These are phyloP conservation scores for Phytophthora fragariae DNA, from an alignment of 352 stramenopile species.

Conservation along the genomic window DNA sequence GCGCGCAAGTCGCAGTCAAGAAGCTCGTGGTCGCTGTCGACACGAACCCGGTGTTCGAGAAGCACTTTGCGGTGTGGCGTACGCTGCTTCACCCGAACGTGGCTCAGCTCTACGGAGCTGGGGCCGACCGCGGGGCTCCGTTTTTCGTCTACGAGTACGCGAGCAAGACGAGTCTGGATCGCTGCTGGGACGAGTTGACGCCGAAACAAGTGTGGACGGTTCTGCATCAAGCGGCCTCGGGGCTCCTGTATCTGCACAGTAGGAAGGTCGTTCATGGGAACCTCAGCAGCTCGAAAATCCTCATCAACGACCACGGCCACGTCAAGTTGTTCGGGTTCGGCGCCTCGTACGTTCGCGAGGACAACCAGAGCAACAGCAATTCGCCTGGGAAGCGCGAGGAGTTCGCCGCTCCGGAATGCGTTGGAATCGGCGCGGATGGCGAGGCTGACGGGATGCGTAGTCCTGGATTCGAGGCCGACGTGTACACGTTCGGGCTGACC, in stretches of 20 bases:
- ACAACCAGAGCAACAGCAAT: constrained; percentile 32
- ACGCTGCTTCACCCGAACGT: constrained; percentile 37
- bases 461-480: constrained; percentile 37
- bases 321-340: constrained; percentile 47
- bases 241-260: constrained; percentile 39
- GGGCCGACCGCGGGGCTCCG: constrained; percentile 25
- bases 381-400: constrained; percentile 19
- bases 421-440: constrained; percentile 13
- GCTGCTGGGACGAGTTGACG: constrained; percentile 26
- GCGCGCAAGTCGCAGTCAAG: constrained; percentile 35
- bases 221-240: constrained; percentile 22
- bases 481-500: constrained; percentile 48
- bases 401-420: constrained; percentile 38
- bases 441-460: constrained; percentile 1
- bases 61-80: constrained; percentile 35
- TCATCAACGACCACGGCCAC: constrained; percentile 33
- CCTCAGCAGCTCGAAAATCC: constrained; percentile 47
- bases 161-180: constrained; percentile 24
- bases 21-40: constrained; percentile 27
- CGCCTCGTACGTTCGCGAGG: constrained; percentile 39
- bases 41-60: constrained; percentile 36
- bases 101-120: constrained; percentile 38
- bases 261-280: constrained; percentile 46
- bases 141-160: constrained; percentile 48
- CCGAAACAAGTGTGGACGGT: constrained; percentile 17